A percentile compares a stretch with the other conserved stretches of the same genome.
phyloP scores from a whole-genome alignment of 1,284 basidiomycete species.

The Cerrena zonata region DNA sequence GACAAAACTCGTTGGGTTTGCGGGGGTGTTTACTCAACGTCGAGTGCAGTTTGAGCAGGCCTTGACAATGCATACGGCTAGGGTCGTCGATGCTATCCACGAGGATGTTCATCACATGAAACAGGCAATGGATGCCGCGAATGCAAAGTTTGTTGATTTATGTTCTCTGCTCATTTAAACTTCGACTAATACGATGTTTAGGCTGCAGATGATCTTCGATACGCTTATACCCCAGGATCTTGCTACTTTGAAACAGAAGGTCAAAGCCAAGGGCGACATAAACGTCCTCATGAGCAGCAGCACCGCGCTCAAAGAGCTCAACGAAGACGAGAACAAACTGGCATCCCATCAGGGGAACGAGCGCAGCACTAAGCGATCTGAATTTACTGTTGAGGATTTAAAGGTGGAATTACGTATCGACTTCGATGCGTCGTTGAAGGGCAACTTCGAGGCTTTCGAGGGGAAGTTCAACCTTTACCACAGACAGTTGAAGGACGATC shows the following conservation, averaged over 20 bases:
- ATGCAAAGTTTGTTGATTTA: conserved; percentile 20
- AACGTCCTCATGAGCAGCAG: conserved; percentile 12
- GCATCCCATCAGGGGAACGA: neutral
- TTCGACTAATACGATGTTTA: no score
- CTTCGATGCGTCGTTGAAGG: conserved; percentile 18
- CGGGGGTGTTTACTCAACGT: conserved; percentile 28
- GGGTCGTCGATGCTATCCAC: conserved; percentile 26
- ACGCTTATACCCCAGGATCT: no score
- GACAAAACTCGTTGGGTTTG: conserved; percentile 28
- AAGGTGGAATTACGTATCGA: conserved; percentile 22
- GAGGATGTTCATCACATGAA: no score
- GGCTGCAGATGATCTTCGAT: no score
- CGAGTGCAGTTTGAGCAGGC: conserved; percentile 29
- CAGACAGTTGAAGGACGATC: conserved; percentile 19
- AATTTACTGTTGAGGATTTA: conserved; percentile 19
- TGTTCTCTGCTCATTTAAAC: no score
- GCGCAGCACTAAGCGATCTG: neutral
- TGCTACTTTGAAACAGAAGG: no score
- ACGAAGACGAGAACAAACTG: conserved; percentile 2
- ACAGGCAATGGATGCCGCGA: conserved; percentile 24
- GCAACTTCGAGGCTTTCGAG: conserved; percentile 25
- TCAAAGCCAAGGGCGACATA: conserved; percentile 8
- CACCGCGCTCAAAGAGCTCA: conserved; percentile 13
- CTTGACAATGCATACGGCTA: conserved; percentile 30
- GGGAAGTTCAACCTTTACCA: conserved; percentile 30